phyloP scores from a whole-genome alignment of 352 stramenopile genomes.

The Phytophthora europaea region DNA sequence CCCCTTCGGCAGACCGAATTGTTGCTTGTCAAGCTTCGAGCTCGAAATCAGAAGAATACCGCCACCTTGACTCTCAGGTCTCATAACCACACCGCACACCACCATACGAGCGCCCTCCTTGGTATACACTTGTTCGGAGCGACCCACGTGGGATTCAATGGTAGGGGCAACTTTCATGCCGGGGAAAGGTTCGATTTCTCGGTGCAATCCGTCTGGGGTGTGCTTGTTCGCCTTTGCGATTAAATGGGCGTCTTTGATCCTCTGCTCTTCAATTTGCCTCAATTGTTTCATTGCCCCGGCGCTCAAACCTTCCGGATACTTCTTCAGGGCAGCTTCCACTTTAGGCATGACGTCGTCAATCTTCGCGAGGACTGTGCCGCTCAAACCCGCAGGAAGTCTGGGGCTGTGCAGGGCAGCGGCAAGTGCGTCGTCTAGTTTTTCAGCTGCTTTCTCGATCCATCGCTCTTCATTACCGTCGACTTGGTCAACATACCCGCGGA shows the following conservation, averaged over 20 bases:
- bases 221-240: background rate
- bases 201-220: background rate
- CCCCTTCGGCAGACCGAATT: background rate
- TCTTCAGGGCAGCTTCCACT: too few relatives aligned
- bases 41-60: conserved; percentile 1
- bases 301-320: too few relatives aligned
- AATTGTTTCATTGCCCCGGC: too few relatives aligned
- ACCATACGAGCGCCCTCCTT: background rate
- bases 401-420: too few relatives aligned
- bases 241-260: background rate
- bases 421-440: too few relatives aligned
- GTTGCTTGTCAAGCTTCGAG: background rate
- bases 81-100: background rate
- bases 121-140: background rate
- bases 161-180: background rate
- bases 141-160: background rate
- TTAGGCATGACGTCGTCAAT: too few relatives aligned
- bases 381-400: too few relatives aligned
- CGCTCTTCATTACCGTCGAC: too few relatives aligned
- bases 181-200: background rate
- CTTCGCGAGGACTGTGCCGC: too few relatives aligned
- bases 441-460: too few relatives aligned
- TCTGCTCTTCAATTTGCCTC: background rate
- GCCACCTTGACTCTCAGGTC: background rate
- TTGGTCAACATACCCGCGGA: too few relatives aligned